Evolutionary conservation across 1,284 basidiomycete genomes (phyloP).

Genomic region (Malassezia cuniculi): DNA sequence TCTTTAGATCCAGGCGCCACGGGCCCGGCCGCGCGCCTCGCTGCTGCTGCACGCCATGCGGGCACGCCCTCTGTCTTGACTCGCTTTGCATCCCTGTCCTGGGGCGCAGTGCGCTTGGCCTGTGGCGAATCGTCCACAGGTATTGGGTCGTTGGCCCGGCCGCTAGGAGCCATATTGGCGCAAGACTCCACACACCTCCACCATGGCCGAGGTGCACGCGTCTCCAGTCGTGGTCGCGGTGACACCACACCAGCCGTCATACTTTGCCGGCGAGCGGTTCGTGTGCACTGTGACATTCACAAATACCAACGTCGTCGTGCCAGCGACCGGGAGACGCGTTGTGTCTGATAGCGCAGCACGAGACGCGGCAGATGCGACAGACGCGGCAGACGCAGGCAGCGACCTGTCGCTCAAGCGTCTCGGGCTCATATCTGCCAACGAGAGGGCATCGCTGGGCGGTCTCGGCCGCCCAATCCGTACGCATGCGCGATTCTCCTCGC

Average conservation of each 20-base stretch:
- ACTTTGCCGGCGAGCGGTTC: slow-evolving; percentile 81
- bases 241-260: slow-evolving; percentile 68
- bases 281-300: slow-evolving; percentile 72
- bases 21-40: slow-evolving; percentile 58
- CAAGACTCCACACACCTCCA: neutral
- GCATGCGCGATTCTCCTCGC: slow-evolving; percentile 9
- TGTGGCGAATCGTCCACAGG: neutral
- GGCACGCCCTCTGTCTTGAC: slow-evolving; percentile 3
- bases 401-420: neutral
- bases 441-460: neutral
- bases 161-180: neutral
- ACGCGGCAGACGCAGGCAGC: too few relatives aligned
- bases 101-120: neutral
- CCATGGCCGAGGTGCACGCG: neutral
- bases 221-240: slow-evolving; percentile 47
- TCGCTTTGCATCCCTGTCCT: slow-evolving; percentile 4
- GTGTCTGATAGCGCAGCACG: too few relatives aligned
- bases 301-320: slow-evolving; percentile 53
- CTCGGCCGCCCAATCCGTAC: neutral
- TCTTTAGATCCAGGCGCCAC: slow-evolving; percentile 64
- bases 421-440: neutral
- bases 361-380: too few relatives aligned
- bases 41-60: slow-evolving; percentile 34
- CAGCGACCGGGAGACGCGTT: slow-evolving; percentile 47
- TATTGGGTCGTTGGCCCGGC: neutral